Base-by-base conservation (phyloP, 257 asterid genomes). In the Capsicum baccatum region DNA sequence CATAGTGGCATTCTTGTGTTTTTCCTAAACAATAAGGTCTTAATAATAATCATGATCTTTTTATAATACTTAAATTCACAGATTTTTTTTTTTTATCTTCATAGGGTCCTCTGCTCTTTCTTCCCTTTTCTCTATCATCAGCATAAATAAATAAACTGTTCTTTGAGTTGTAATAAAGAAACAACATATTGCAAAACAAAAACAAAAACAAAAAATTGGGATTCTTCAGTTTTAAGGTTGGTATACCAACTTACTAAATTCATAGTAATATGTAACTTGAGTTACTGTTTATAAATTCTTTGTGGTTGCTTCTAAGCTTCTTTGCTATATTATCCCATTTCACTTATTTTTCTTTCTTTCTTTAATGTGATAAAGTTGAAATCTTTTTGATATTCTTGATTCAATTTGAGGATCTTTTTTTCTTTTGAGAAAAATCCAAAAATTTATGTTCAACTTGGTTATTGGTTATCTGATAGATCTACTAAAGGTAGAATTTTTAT, bases 191-290 rank as follows among this genome's bases (percentile, higher is more conserved):
- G 10, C 9, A 17, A 26, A 6, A 16, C 3, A 6, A 39, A 35
- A 33, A 42, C 78, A 73, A 3, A 71, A 71, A 47, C 52, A 60
- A 50, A 57, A 67, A 82, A 80, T 44, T 69, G 88, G 83, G 85
- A 83, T 79, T 83, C 91, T 83, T 86, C 88, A 79, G 57, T 82
- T 85, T 66, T 66, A 81, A 89, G 90, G 91, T 85, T 84, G 74
- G 89, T 87, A 68, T 48, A 63, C 19, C 62, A 66, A 83, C 81
- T 78, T 39, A 21, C 10, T 14, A n/a, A 59, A 39, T 64, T 58
- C 54, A 60, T 11, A 62, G 80, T 37, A 16, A 48, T 66, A 52
- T 82, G 54, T 50, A 82, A 66, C 66, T 82, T 54, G 15, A 14
- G 0, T 15, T 63, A 6, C 19, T 66, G 13, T 16, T 12, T 54